These are phyloP conservation scores for Candida labiduridarum DNA, from an alignment of 1,139 yeast species.

Conservation along the genomic window DNA sequence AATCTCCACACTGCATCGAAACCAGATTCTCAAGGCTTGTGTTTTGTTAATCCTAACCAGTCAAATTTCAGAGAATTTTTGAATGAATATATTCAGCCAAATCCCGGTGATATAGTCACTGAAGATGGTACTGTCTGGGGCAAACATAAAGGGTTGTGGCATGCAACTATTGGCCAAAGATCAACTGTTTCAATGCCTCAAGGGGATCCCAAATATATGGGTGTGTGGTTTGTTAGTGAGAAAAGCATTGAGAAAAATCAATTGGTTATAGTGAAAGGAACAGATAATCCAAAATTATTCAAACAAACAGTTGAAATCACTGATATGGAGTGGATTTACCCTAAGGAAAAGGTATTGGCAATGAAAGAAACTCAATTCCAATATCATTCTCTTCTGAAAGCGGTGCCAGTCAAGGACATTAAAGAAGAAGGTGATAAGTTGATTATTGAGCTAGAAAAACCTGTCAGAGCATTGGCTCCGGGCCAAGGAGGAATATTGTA, in stretches of 20 bases:
- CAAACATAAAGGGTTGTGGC: conserved; percentile 84
- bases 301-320: conserved; percentile 43
- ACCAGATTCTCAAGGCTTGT: conserved; percentile 93
- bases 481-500: conserved; percentile 87
- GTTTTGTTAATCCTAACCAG: conserved; percentile 79
- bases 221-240: conserved; percentile 85
- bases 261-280: conserved; percentile 75
- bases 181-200: conserved; percentile 84
- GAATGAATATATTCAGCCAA: conserved; percentile 68
- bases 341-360: conserved; percentile 17
- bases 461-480: conserved; percentile 78
- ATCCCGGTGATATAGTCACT: conserved; percentile 78
- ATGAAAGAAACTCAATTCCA: conserved; percentile 48
- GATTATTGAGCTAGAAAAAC: conserved; percentile 31
- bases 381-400: conserved; percentile 69
- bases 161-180: conserved; percentile 90
- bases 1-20: conserved; percentile 63
- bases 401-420: conserved; percentile 32
- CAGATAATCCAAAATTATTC: conserved; percentile 62
- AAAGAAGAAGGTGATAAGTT: conserved; percentile 26
- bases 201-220: conserved; percentile 71
- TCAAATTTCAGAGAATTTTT: conserved; percentile 71
- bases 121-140: conserved; percentile 80
- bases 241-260: conserved; percentile 68
- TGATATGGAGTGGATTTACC: conserved; percentile 55